Evolutionary conservation across 2,329 filamentous ascomycete genomes (phyloP).

Genomic region (Cryphonectria japonica): DNA sequence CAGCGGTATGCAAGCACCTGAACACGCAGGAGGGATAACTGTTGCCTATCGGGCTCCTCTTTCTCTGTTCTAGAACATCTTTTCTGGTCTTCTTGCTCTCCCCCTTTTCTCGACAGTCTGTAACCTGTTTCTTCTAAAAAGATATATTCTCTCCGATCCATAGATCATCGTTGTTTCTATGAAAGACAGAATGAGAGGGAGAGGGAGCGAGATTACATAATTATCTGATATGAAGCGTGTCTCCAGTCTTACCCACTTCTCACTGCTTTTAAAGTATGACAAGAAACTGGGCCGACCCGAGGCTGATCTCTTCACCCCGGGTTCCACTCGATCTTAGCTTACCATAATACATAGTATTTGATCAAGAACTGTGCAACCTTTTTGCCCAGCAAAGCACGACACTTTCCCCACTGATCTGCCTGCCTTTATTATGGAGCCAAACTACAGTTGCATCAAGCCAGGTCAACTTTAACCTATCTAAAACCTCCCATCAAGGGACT

Average conservation of each 20-base stretch:
- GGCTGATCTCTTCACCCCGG: not conserved
- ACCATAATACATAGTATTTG: not conserved
- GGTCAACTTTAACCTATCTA: not conserved
- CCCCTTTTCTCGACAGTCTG: not conserved
- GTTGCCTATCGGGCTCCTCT: not conserved
- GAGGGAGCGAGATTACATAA: not conserved
- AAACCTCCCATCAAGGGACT: not conserved
- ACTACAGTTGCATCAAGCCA: not conserved
- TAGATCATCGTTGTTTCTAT: too few relatives aligned
- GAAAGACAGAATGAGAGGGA: too few relatives aligned
- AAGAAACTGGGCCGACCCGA: not conserved
- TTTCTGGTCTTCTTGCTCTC: not conserved
- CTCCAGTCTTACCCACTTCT: not conserved
- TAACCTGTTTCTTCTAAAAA: too few relatives aligned
- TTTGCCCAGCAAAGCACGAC: not conserved
- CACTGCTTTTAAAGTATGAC: not conserved
- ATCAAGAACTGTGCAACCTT: not conserved
- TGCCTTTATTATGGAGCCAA: not conserved
- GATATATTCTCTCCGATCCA: not conserved
- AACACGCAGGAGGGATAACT: not conserved
- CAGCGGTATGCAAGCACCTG: not conserved
- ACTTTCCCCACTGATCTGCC: not conserved
- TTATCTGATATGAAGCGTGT: not conserved
- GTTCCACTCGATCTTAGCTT: not conserved
- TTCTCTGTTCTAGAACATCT: not conserved